Evolutionary conservation across 805 yeast species (phyloP).

Genomic region (Teunomyces aglyptinius): DNA sequence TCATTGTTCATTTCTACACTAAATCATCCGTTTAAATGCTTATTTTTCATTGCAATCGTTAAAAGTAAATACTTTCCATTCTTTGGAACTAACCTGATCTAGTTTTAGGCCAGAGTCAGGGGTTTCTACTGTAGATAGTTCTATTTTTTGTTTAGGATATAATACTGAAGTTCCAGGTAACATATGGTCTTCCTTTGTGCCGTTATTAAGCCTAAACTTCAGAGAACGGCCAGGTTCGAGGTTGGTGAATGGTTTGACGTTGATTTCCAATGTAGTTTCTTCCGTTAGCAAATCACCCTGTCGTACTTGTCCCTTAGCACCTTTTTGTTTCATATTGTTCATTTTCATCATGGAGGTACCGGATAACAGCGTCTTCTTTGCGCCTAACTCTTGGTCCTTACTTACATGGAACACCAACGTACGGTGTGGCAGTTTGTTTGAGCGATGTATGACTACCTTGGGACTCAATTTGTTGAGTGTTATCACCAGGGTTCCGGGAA

Average conservation of each 20-base stretch:
- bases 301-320: constrained; percentile 2
- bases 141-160: constrained; percentile 2
- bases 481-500: constrained; percentile 5
- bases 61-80: constrained; percentile 8
- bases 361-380: constrained; percentile 11
- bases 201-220: constrained; percentile 6
- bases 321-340: constrained; percentile 5
- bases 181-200: not conserved
- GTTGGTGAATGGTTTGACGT: constrained; percentile 9
- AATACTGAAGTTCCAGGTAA: constrained; percentile 10
- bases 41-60: not conserved
- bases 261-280: constrained; percentile 4
- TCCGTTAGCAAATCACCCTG: not conserved
- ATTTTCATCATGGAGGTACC: constrained; percentile 14
- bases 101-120: not conserved
- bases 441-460: constrained; percentile 3
- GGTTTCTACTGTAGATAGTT: not conserved
- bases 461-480: not conserved
- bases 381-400: constrained; percentile 9
- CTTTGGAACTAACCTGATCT: constrained; percentile 7
- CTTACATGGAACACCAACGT: constrained; percentile 12
- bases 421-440: constrained; percentile 6
- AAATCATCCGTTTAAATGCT: not conserved
- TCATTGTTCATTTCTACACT: not conserved
- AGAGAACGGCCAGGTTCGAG: constrained; percentile 5